phyloP scores from a whole-genome alignment of 1,139 yeast species.

The Kodamaea sp. region DNA sequence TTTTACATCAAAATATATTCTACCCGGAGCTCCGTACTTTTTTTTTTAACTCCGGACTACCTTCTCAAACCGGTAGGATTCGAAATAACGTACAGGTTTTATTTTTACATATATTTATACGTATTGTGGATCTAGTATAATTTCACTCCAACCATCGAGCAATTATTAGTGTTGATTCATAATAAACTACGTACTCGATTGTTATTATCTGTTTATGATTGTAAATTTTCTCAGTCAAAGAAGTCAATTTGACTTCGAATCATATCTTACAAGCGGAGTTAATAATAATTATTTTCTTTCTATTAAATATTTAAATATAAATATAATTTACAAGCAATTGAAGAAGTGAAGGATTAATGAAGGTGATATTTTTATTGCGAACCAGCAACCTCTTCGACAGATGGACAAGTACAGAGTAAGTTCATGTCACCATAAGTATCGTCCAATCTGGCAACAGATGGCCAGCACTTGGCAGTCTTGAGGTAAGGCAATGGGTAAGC shows the following conservation, averaged over 20 bases:
- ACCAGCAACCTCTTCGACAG: conserved; percentile 63
- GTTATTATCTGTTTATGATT: not conserved
- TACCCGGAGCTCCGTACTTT: too few species aligned
- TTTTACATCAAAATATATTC: too few species aligned
- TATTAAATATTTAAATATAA: not conserved
- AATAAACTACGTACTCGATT: not conserved
- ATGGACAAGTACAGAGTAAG: conserved; percentile 89
- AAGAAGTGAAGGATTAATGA: not conserved
- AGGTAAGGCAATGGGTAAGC: conserved; percentile 83
- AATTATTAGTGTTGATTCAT: not conserved
- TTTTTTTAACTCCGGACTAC: too few species aligned
- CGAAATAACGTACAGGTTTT: too few species aligned
- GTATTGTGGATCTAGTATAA: too few species aligned
- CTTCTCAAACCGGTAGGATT: too few species aligned
- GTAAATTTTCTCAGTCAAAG: not conserved
- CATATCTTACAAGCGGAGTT: too few species aligned
- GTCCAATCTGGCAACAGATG: conserved; percentile 85
- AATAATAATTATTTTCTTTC: not conserved
- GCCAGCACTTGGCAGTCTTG: conserved; percentile 85
- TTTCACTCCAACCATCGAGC: too few species aligned
- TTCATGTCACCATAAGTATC: conserved; percentile 94
- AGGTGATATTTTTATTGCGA: conserved; percentile 1
- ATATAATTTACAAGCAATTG: not conserved
- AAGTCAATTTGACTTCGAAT: not conserved
- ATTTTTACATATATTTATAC: too few species aligned